Evolutionary conservation across 352 stramenopile species (phyloP), one percentile per base, ranked within the genome.

Genomic region (Pythium dissotocum): DNA sequence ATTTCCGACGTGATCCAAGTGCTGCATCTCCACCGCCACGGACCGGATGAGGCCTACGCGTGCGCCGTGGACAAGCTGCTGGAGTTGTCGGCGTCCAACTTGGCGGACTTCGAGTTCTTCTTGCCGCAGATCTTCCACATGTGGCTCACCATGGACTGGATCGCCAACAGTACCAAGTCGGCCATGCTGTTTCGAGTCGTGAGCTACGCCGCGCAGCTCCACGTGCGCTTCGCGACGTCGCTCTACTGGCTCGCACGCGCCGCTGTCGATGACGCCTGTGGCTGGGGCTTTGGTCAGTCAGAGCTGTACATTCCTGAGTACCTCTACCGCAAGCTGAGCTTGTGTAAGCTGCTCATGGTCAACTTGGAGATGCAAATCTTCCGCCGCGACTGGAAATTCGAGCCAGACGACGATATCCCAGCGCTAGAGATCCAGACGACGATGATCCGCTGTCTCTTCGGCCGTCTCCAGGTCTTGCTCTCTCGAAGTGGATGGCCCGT

Each of bases 51-150:
- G 67, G 84, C 85, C 36, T 94, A 94, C 55, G 74, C 76, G 26
- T 71, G 82, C 28, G 82, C 83, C 10, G 82, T 92, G 42, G 82
- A 85, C 68, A 92, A 93, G 61, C 66, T 94, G 28, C 68, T 94
- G 62, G 79, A 88, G 59, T 71, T 93, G 21, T 78, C 84, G 46
- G 64, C 71, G 12, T 72, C 76, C 14, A 90, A 90, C 61, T 46
- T 94, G 44, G 68, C 82, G 10, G 86, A 94, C 69, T 94, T 94
- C 42, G 86, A 94, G 69, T 94, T 94, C 51, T 94, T 94, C 68
- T 53, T 94, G 57, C 86, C 86, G 7, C 84, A 94, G 63, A 72
- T 94, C 48, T 94, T 93, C 65, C 86, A 94, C 57, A 82, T 93
- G 74, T 94, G 86, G 86, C 73, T 92, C 49, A 91, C 86, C 2